These are phyloP conservation scores for Fusarium hainanense DNA, from an alignment of 2,329 filamentous ascomycete genomes.

Conservation along the genomic window DNA sequence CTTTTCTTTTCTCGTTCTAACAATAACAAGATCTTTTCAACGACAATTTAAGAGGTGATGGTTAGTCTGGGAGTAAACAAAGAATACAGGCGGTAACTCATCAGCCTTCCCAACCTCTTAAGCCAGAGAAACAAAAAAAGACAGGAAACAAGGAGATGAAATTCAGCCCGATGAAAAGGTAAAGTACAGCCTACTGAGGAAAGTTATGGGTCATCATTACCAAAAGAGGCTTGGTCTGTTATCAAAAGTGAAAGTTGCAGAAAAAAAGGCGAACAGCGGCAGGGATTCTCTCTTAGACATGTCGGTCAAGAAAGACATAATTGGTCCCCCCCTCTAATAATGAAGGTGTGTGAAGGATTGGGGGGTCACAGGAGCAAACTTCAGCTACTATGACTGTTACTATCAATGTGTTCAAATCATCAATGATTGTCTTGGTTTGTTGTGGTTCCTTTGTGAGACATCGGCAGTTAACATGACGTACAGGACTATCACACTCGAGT, in stretches of 20 bases:
- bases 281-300: constrained; percentile 15
- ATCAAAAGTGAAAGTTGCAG: constrained; percentile 7
- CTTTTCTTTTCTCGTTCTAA: constrained; percentile 8
- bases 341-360: constrained; percentile 1
- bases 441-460: background rate
- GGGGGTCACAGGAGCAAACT: constrained; percentile 30
- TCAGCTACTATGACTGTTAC: background rate
- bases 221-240: constrained; percentile 25
- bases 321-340: constrained; percentile 10
- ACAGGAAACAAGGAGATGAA: constrained; percentile 1
- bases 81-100: constrained; percentile 6
- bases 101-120: constrained; percentile 4
- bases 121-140: constrained; percentile 4
- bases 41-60: background rate
- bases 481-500: background rate
- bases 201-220: constrained; percentile 22
- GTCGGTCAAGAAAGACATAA: constrained; percentile 15
- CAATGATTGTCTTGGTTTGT: background rate
- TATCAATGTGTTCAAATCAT: background rate
- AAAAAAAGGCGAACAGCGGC: constrained; percentile 13
- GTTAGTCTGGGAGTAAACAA: background rate
- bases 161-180: constrained; percentile 2
- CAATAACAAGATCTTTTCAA: background rate
- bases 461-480: background rate
- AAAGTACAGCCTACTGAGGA: constrained; percentile 9